Evolutionary conservation across 768 basidiomycete species (phyloP).

Genomic region (Auriculariales sp.): DNA sequence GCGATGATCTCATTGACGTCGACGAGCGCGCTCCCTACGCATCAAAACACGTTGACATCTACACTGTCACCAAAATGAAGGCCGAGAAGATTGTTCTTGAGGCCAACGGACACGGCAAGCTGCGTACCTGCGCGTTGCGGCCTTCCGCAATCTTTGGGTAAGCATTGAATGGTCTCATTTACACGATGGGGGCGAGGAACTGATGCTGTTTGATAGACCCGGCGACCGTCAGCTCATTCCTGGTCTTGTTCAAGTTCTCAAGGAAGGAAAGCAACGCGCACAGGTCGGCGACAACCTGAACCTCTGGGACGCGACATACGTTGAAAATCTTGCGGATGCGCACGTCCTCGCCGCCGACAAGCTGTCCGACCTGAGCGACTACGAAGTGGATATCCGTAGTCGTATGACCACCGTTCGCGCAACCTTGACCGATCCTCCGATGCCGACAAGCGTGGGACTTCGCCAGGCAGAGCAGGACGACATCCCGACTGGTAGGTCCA

Average conservation of each 20-base stretch:
- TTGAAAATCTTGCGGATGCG: constrained; percentile 87
- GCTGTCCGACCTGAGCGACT: constrained; percentile 33
- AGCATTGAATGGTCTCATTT: constrained; percentile 13
- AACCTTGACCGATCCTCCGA: constrained; percentile 46
- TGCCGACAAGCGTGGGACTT: constrained; percentile 69
- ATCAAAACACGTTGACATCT: constrained; percentile 66
- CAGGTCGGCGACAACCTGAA: constrained; percentile 92
- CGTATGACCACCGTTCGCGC: constrained; percentile 13
- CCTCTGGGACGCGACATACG: constrained; percentile 92
- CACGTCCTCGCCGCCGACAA: constrained; percentile 90
- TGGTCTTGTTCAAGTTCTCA: constrained; percentile 67
- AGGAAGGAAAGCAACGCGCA: constrained; percentile 73
- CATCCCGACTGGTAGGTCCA: constrained; percentile 48
- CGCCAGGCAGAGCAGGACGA: constrained; percentile 31
- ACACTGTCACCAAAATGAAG: constrained; percentile 87
- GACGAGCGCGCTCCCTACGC: constrained; percentile 80
- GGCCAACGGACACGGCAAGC: constrained; percentile 73
- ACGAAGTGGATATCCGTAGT: constrained; percentile 24
- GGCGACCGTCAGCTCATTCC: constrained; percentile 80
- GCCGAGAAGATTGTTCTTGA: constrained; percentile 72
- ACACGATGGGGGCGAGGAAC: too few species aligned
- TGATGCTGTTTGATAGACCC: constrained; percentile 36
- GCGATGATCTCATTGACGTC: constrained; percentile 61
- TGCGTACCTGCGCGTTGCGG: constrained; percentile 79
- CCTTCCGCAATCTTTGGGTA: constrained; percentile 96